Evolutionary conservation across 768 basidiomycete species (phyloP), one percentile per base, ranked within the genome.

Genomic region (Polyporus arcularius): DNA sequence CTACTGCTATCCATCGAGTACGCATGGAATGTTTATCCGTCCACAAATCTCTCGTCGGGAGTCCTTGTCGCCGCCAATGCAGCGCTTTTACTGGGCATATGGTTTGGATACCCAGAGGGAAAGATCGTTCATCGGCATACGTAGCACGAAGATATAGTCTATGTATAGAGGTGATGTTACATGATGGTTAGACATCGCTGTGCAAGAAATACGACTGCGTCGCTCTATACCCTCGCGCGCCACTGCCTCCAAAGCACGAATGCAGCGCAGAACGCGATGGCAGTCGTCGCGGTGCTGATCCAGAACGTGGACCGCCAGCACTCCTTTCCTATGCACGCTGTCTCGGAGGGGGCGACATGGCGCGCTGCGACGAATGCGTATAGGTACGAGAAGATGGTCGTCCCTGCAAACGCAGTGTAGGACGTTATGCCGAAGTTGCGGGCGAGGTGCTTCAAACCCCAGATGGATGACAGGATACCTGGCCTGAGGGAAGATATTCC

Each of bases 21-120:
- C 69, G 85, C 90, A 1, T 97, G 94, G 94, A 92, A 94, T 62
- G 81, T 88, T 0, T 95, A 86, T 68, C 95, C 95, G 2, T 91
- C 93, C 0, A 96, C 92, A 0, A 57, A 72, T 0, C 15, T 84
- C 0, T 91, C 89, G 1, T 94, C 92, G 4, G 74, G 67, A 10
- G 53, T 85, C 6, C 73, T 93, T 38, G 69, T 86, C 0, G 66
- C 60, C 11, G 82, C 82, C 30, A 85, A 94, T 69, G 53, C 72
- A 4, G 57, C 78, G 3, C 74, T 92, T 2, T 68, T 89, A 1
- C 48, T 74, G 2, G 88, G 88, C n/a, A 68, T 88, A 30, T 87
- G 77, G 77, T 78, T 74, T 50, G 84, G 83, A 39, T 76, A 76
- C 47, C 65, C 81, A 0, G 77, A 80, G 70, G 79, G 79, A 4